phyloP scores from a whole-genome alignment of 495 filamentous ascomycete genomes.

The Oidiodendron maius region DNA sequence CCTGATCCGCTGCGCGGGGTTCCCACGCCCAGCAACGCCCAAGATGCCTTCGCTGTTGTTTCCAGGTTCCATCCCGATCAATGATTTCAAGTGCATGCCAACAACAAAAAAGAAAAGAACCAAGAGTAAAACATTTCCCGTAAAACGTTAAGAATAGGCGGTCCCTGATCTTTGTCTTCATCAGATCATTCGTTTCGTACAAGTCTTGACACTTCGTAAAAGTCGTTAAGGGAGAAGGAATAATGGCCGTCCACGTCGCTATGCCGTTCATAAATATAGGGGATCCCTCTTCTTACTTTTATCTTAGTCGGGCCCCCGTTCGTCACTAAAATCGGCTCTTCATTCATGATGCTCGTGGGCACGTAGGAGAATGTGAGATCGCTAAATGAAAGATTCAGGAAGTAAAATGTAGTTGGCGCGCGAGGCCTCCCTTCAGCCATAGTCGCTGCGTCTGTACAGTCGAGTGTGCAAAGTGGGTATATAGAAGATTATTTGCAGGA shows the following conservation, averaged over 20 bases:
- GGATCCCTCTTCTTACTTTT: conserved; percentile 9
- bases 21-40: conserved; percentile 23
- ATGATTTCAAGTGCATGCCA: background rate
- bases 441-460: conserved; percentile 21
- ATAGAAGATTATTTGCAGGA: conserved; percentile 18
- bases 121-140: conserved; percentile 18
- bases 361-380: no score
- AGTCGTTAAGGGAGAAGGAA: no score
- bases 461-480: conserved; percentile 25
- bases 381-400: no score
- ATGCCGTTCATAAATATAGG: conserved; percentile 17
- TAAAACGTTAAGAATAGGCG: conserved; percentile 21
- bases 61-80: conserved; percentile 2
- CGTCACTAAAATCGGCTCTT: no score
- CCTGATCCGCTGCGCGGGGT: conserved; percentile 6
- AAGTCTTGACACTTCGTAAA: conserved; percentile 17
- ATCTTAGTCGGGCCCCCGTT: no score
- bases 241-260: conserved; percentile 19
- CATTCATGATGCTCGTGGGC: no score
- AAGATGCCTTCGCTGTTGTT: conserved; percentile 12
- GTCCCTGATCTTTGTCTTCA: no score
- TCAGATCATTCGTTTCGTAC: conserved; percentile 14
- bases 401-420: no score
- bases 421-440: conserved; percentile 10
- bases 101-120: background rate